These are phyloP conservation scores for Naegleria lovaniensis DNA, from an alignment of 208 protist genomes.

Conservation along the genomic window DNA sequence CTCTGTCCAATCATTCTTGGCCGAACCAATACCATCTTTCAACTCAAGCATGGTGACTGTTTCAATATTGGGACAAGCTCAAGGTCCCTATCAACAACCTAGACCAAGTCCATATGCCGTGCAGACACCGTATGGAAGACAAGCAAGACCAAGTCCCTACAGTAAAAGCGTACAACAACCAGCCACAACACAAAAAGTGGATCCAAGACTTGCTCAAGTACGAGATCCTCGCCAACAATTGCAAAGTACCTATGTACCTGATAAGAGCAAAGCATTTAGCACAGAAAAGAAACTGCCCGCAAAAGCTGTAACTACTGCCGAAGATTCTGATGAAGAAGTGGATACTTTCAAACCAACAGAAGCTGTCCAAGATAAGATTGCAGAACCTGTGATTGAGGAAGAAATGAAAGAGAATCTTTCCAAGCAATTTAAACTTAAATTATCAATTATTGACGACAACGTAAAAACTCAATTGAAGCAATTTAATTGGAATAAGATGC, in stretches of 20 bases:
- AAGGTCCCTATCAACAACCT: background rate
- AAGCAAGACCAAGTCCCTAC: background rate
- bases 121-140: background rate
- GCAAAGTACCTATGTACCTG: background rate
- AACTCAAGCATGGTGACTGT: background rate
- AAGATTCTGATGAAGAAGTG: background rate
- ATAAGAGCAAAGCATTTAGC: background rate
- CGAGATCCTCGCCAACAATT: background rate
- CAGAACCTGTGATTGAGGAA: too few species aligned
- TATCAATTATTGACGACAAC: background rate
- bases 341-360: background rate
- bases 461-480: background rate
- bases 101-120: background rate
- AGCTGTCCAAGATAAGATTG: background rate
- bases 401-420: background rate
- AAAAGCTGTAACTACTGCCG: background rate
- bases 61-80: background rate
- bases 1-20: background rate
- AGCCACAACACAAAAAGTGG: background rate
- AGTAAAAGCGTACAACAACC: background rate
- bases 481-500: background rate
- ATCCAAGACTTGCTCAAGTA: background rate
- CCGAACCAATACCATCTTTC: background rate
- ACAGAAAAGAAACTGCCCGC: too few species aligned
- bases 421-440: constrained; percentile 5